A percentile compares a stretch with the other conserved stretches of the same genome.
These are phyloP conservation scores for Marchantia paleacea DNA, from an alignment of 225 moss, liverwort and hornwort species.

Conservation along the genomic window DNA sequence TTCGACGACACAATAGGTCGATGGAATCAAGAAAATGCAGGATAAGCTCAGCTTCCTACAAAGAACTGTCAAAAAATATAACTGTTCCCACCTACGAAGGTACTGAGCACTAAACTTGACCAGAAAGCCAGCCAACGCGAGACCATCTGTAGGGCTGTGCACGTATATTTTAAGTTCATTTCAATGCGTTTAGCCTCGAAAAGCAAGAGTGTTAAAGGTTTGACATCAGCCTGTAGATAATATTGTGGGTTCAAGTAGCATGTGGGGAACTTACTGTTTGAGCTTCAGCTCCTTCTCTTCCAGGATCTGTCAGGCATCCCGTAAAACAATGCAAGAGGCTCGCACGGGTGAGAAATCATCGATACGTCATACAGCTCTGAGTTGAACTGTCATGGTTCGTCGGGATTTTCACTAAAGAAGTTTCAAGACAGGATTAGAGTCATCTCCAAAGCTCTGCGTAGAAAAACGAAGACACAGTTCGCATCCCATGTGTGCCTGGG, in stretches of 20 bases:
- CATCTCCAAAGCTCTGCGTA: background rate
- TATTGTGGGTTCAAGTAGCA: background rate
- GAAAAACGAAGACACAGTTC: background rate
- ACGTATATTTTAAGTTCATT: too few species aligned
- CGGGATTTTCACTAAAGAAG: background rate
- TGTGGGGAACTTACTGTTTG: conserved; percentile 55
- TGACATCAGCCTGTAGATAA: background rate
- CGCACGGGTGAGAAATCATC: background rate
- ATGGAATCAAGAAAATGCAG: too few species aligned
- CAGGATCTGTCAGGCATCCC: conserved; percentile 47
- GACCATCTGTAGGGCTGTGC: background rate
- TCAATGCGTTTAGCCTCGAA: too few species aligned
- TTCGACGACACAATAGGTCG: too few species aligned
- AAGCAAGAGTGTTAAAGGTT: background rate
- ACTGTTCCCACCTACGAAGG: too few species aligned
- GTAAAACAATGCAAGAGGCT: conserved; percentile 5
- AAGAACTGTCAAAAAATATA: too few species aligned
- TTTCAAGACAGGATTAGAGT: background rate
- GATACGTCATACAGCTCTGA: background rate
- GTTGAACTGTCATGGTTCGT: background rate
- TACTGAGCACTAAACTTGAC: background rate
- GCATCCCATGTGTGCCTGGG: too few species aligned
- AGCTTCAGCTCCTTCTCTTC: conserved; percentile 83
- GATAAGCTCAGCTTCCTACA: too few species aligned
- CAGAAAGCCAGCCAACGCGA: background rate